Base-by-base conservation (phyloP, 345 rosid genomes). In the Murraya koenigii region DNA sequence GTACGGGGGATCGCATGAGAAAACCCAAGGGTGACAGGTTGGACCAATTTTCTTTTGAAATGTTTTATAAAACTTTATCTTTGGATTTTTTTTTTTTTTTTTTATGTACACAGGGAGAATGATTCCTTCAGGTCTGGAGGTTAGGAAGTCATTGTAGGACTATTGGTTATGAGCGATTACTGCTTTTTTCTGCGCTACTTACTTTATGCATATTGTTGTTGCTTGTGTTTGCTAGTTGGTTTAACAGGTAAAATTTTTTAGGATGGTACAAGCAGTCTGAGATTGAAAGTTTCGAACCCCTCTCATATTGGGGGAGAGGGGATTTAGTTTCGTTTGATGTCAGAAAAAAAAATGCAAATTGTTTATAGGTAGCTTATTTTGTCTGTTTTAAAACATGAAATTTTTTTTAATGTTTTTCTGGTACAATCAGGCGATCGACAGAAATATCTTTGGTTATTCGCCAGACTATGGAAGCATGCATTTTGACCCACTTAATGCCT, bases 381-480 rank as follows among this genome's bases (percentile, higher is more conserved):
- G n/a, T 33, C 28, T n/a, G 41, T 23, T 44, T 69, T 47, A 44
- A n/a, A 56, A 41, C 15, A 74, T 61, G 62, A 61, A 44, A n/a
- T n/a, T n/a, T 69, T 52, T 58, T 77, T 69, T 59, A 5, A 62
- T 63, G 33, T 49, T 79, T 65, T 69, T 5, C 35, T 76, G 78
- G 41, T 80, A 3, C 30, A 66, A n/a, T 82, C 79, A 94, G 99
- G 86, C 97, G 95, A 79, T 94, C 98, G n/a, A 96, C 92, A 9
- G 98, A 96, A 86, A 88, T 96, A 75, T 96, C 98, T 54, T 87
- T 92, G 49, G 95, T 92, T 52, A 91, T 96, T 74, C 97, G 97
- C 69, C 97, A 91, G 86, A 91, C 99, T 17, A 90, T 96, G 97
- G 99, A 92, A 87, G 95, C 92, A 7, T 89, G 93, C 88, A 96